A percentile compares a stretch with the other conserved stretches of the same genome.
Evolutionary conservation across 2,329 filamentous ascomycete species (phyloP).

Genomic region (Aquanectria penicillioides): DNA sequence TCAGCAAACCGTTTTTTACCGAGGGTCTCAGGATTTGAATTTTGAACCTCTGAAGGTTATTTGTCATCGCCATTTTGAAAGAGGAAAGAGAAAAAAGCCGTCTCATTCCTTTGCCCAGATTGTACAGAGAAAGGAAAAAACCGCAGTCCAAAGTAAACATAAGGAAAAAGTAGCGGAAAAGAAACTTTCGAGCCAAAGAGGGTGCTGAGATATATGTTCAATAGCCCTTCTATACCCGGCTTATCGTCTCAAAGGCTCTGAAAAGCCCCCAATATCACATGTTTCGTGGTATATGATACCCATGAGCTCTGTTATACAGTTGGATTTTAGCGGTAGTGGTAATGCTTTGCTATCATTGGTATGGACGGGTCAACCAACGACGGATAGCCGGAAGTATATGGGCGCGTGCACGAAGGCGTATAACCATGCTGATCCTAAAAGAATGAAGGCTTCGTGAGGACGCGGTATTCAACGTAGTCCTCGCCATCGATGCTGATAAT

Average conservation of each 20-base stretch:
- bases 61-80: constrained; percentile 15
- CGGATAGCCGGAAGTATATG: not conserved
- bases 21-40: constrained; percentile 13
- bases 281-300: constrained; percentile 3
- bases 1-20: constrained; percentile 20
- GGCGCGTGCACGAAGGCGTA: not conserved
- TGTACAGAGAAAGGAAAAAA: constrained; percentile 23
- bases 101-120: constrained; percentile 20
- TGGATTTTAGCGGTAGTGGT: not conserved
- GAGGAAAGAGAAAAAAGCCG: no score
- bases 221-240: not conserved
- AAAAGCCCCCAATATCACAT: not conserved
- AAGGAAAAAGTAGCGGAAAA: constrained; percentile 10
- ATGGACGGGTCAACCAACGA: not conserved
- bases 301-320: not conserved
- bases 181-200: constrained; percentile 2
- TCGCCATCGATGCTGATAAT: constrained; percentile 74
- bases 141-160: constrained; percentile 6
- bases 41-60: constrained; percentile 18
- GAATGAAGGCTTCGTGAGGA: constrained; percentile 71
- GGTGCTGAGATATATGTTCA: not conserved
- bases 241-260: not conserved
- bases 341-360: not conserved
- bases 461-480: constrained; percentile 73
- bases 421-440: constrained; percentile 51